Evolutionary conservation across 2,329 filamentous ascomycete species (phyloP).

Genomic region (Claviceps sorghi): DNA sequence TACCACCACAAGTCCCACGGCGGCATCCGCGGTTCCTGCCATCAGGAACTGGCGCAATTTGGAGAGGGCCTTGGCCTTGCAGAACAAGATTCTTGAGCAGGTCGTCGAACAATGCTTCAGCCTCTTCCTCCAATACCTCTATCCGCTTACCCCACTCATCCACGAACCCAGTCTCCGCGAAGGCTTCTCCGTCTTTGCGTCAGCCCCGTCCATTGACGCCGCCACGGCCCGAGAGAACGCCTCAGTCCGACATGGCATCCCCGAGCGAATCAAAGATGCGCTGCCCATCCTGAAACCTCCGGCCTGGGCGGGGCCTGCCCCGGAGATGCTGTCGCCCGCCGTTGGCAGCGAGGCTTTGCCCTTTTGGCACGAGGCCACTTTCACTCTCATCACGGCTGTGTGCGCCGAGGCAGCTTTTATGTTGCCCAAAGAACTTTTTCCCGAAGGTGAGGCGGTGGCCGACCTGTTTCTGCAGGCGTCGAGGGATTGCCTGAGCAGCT

Average conservation of each 20-base stretch:
- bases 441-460: conserved; percentile 22
- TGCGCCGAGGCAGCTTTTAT: conserved; percentile 27
- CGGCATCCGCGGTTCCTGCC: conserved; percentile 8
- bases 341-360: not conserved
- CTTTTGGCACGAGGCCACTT: conserved; percentile 22
- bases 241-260: not conserved
- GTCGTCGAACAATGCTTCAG: conserved; percentile 21
- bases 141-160: conserved; percentile 26
- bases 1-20: conserved; percentile 4
- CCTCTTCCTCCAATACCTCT: conserved; percentile 28
- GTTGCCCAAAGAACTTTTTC: conserved; percentile 24
- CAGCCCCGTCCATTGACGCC: conserved; percentile 6
- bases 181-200: conserved; percentile 19
- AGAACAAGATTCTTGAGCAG: conserved; percentile 12
- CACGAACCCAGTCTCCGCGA: conserved; percentile 26
- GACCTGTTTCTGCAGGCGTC: conserved; percentile 26
- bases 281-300: conserved; percentile 1
- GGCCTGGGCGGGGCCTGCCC: conserved; percentile 1
- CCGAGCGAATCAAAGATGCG: not conserved
- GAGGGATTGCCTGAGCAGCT: conserved; percentile 21
- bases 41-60: conserved; percentile 17
- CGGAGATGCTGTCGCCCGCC: not conserved
- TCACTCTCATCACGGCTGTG: conserved; percentile 28
- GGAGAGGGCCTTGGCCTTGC: conserved; percentile 11
- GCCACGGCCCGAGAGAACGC: not conserved